phyloP scores from a whole-genome alignment of 352 stramenopile species.

The Plasmopara halstedii region DNA sequence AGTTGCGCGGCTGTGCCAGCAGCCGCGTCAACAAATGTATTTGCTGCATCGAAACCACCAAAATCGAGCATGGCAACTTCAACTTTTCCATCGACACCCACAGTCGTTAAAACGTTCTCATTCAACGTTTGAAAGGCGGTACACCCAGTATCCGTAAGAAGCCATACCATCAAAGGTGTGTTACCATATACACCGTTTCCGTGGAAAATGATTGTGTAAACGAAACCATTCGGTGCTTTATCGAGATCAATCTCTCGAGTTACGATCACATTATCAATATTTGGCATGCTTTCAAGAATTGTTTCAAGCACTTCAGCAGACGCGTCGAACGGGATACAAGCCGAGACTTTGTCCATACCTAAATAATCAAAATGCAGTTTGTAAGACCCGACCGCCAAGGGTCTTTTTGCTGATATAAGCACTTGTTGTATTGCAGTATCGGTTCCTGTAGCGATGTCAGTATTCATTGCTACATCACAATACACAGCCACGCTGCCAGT shows the following conservation, averaged over 20 bases:
- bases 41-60: conserved; percentile 39
- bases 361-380: conserved; percentile 39
- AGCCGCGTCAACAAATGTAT: conserved; percentile 44
- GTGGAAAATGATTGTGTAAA: conserved; percentile 70
- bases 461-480: conserved; percentile 48
- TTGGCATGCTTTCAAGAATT: conserved; percentile 43
- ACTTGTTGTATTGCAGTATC: conserved; percentile 69
- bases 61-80: conserved; percentile 32
- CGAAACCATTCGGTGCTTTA: conserved; percentile 41
- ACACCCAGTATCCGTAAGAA: conserved; percentile 15
- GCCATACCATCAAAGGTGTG: conserved; percentile 18
- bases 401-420: conserved; percentile 42
- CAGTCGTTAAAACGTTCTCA: conserved; percentile 48
- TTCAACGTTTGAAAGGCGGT: conserved; percentile 51
- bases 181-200: conserved; percentile 54
- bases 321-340: conserved; percentile 64
- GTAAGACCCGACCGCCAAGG: conserved; percentile 52
- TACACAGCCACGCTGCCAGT: conserved; percentile 34
- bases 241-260: conserved; percentile 27
- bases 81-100: conserved; percentile 25
- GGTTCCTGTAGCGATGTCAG: conserved; percentile 50
- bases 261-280: conserved; percentile 72
- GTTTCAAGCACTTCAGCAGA: conserved; percentile 40
- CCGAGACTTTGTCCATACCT: conserved; percentile 18
- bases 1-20: conserved; percentile 37